Base-by-base conservation (phyloP, 2,329 filamentous ascomycete genomes). In the Penicillium sp. region DNA sequence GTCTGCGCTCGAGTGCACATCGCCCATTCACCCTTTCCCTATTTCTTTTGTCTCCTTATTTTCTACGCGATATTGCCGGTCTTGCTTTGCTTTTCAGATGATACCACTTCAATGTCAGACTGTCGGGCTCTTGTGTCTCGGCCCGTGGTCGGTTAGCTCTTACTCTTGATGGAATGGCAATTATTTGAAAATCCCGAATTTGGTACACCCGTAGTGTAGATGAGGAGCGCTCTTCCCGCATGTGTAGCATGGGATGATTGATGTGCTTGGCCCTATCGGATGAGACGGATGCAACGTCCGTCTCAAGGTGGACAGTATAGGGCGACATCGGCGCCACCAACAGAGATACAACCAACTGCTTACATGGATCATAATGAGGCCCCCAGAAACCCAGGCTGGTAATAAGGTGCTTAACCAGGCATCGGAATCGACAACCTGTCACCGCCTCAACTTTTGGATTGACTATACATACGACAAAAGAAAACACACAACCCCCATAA, bases 61-160 rank as follows among this genome's bases (percentile, higher is more conserved):
- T 34, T n/a, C 8, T 4, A 18, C 4, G 14, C 46, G 40, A 42
- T 56, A 40, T 46, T 50, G 50, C 48, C 54, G 52, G 45, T 44
- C 60, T 50, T 50, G 55, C 55, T 44, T 54, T 55, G 47, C 50
- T 52, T 57, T 53, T 59, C 58, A 55, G 58, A 64, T 67, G 66
- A 69, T 69, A 69, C 66, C 66, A 67, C 60, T 62, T 66, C 60
- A 63, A 50, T 59, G 53, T 59, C 52, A 59, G 55, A 57, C 49
- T 57, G 51, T 59, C 56, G 59, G 63, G 60, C 59, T 59, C 47
- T 51, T 51, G 54, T 46, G 39, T 44, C 37, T 47, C 48, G 51
- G 44, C 57, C 44, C 54, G 47, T 50, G 50, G 52, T 48, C 60
- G 52, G 52, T 59, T 63, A 57, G 50, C 51, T 59, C 55, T 61